Evolutionary conservation across 2,329 filamentous ascomycete species (phyloP).

Genomic region (Fusarium nurragi): DNA sequence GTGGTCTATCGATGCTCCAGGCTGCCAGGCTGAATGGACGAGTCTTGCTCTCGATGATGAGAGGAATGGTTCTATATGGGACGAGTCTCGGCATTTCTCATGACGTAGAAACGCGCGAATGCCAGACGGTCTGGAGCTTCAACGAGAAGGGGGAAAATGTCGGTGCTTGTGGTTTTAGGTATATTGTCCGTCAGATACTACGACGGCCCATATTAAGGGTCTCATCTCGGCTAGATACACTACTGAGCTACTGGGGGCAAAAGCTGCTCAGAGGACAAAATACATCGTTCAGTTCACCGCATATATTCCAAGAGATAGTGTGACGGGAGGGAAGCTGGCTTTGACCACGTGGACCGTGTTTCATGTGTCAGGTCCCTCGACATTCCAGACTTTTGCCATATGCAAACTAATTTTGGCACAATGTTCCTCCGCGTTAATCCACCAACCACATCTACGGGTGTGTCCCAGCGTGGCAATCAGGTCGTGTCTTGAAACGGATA

Average conservation of each 20-base stretch:
- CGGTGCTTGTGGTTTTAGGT: not conserved
- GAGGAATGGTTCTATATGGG: not conserved
- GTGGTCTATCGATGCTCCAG: not conserved
- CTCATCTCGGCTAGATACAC: slow-evolving; percentile 1
- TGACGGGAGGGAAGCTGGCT: not conserved
- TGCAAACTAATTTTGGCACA: not conserved
- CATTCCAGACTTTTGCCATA: slow-evolving; percentile 14
- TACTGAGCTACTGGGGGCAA: not conserved
- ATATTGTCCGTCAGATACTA: not conserved
- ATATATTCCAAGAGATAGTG: not conserved
- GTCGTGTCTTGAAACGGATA: not conserved
- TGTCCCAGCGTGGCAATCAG: not conserved
- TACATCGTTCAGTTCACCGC: not conserved
- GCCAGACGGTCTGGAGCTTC: too few species aligned
- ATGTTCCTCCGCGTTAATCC: slow-evolving; percentile 7
- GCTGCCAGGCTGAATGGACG: not conserved
- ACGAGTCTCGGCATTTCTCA: not conserved
- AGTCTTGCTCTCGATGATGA: not conserved
- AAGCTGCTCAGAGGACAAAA: not conserved
- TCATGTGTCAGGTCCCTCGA: not conserved
- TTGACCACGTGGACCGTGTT: slow-evolving; percentile 1
- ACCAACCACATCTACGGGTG: not conserved
- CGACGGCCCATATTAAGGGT: not conserved
- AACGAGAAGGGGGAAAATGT: not conserved
- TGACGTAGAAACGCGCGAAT: not conserved